These are phyloP conservation scores for Saccharomyces hybrid DNA, from an alignment of 1,139 yeast species.

Conservation along the genomic window DNA sequence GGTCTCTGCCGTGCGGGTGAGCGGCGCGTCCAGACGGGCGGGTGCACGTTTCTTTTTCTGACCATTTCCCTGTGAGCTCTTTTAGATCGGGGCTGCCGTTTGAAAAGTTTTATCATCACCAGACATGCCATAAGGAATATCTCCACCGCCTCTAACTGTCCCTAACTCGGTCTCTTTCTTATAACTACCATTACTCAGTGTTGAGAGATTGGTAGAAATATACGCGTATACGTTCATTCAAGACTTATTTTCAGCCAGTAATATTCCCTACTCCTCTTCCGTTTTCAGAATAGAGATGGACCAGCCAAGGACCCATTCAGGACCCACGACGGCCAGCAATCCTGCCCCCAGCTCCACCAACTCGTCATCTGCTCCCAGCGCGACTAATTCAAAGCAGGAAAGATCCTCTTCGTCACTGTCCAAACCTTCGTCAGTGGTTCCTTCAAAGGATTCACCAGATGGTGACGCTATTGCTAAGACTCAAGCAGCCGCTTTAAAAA, in stretches of 20 bases:
- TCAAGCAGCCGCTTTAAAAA: neutral
- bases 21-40: neutral
- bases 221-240: neutral
- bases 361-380: slow-evolving; percentile 7
- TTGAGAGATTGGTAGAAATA: neutral
- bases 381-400: slow-evolving; percentile 1
- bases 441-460: neutral
- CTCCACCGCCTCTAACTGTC: neutral
- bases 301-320: slow-evolving; percentile 15
- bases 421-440: neutral
- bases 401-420: neutral
- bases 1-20: slow-evolving; percentile 1
- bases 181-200: neutral
- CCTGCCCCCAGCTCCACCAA: slow-evolving; percentile 3
- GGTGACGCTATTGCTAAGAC: neutral
- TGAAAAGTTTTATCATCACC: neutral
- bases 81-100: slow-evolving; percentile 1
- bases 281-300: slow-evolving; percentile 7
- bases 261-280: neutral
- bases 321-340: slow-evolving; percentile 9
- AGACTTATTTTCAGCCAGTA: neutral
- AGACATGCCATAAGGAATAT: neutral
- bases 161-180: neutral
- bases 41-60: neutral
- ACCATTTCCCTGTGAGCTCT: neutral